phyloP scores from a whole-genome alignment of 2,329 filamentous ascomycete species.

The Talaromyces amestolkiae region DNA sequence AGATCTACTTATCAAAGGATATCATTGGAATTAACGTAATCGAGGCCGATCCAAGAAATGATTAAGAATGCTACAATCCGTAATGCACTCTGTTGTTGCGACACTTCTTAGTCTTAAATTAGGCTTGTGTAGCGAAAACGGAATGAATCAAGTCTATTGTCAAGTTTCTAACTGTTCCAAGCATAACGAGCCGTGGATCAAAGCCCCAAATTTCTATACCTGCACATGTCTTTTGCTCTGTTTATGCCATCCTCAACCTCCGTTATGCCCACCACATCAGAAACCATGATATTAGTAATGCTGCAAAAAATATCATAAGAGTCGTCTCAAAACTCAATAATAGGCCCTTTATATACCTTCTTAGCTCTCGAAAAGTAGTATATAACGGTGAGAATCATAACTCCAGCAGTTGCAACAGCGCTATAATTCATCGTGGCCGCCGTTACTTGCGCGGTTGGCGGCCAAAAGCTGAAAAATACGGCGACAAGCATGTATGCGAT shows the following conservation, averaged over 20 bases:
- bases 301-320: neutral
- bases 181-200: neutral
- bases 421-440: constrained; percentile 50
- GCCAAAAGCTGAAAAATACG: constrained; percentile 51
- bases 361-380: constrained; percentile 39
- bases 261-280: neutral
- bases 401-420: constrained; percentile 40
- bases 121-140: neutral
- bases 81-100: too few relatives aligned
- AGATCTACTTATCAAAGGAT: too few relatives aligned
- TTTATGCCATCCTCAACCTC: neutral
- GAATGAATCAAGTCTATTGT: neutral
- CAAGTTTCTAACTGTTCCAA: too few relatives aligned
- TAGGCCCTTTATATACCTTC: constrained; percentile 32
- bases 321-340: constrained; percentile 23
- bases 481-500: constrained; percentile 44
- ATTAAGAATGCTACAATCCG: too few relatives aligned
- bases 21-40: too few relatives aligned
- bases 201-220: neutral
- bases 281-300: neutral
- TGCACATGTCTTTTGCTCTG: neutral
- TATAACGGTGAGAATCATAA: constrained; percentile 37
- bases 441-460: constrained; percentile 37
- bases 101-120: neutral
- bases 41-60: too few relatives aligned